Conservation (phyloP, 2,329 filamentous ascomycete species). For the Raffaelea arxii region DNA sequence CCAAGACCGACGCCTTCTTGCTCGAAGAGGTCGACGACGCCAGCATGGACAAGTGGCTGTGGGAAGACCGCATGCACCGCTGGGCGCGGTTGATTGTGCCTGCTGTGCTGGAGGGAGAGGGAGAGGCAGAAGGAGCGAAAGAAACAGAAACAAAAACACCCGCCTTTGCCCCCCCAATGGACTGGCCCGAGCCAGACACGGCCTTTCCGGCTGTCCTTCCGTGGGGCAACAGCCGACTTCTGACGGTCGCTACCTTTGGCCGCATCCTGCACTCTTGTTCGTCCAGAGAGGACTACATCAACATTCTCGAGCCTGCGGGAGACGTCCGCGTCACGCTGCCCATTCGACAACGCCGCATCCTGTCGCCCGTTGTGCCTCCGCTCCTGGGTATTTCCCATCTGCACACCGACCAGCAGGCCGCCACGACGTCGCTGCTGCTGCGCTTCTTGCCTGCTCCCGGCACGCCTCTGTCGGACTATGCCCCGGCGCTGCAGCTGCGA, state of each 20-base stretch:
- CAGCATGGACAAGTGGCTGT: slow-evolving; percentile 22
- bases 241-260: slow-evolving; percentile 35
- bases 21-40: slow-evolving; percentile 20
- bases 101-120: background rate
- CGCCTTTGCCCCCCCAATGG: background rate
- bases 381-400: slow-evolving; percentile 33
- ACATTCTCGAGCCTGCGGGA: background rate
- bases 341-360: slow-evolving; percentile 21
- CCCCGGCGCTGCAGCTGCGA: slow-evolving; percentile 26
- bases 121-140: background rate
- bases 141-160: background rate
- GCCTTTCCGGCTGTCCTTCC: slow-evolving; percentile 1
- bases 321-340: background rate
- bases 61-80: slow-evolving; percentile 21
- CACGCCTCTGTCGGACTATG: background rate
- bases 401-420: slow-evolving; percentile 17
- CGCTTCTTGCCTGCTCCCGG: slow-evolving; percentile 32
- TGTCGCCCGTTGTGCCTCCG: slow-evolving; percentile 37
- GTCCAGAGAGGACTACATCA: background rate
- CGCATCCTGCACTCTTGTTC: slow-evolving; percentile 31
- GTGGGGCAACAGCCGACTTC: background rate
- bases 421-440: slow-evolving; percentile 30
- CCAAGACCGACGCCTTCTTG: slow-evolving; percentile 17
- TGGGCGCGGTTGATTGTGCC: slow-evolving; percentile 13
- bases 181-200: background rate